These are phyloP conservation scores for Collybia nuda DNA, from an alignment of 768 basidiomycete species.

Conservation along the genomic window DNA sequence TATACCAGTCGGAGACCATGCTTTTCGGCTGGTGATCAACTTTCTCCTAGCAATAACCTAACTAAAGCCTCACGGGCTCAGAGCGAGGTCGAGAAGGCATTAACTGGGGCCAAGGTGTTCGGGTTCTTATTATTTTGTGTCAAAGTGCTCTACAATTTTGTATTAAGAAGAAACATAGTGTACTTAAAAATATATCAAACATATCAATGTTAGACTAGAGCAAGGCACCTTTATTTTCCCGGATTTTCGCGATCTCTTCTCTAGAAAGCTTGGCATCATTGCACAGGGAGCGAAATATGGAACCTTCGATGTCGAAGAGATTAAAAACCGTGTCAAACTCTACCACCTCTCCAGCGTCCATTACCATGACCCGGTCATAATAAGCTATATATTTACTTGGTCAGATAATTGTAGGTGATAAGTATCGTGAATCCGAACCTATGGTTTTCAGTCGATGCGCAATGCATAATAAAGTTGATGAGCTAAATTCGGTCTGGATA, in stretches of 20 bases:
- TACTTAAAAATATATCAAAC: too few relatives aligned
- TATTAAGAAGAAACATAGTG: too few relatives aligned
- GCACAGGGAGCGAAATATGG: slow-evolving; percentile 70
- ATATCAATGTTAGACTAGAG: too few relatives aligned
- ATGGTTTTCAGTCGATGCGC: slow-evolving; percentile 61
- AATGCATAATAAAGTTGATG: slow-evolving; percentile 55
- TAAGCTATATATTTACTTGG: slow-evolving; percentile 35
- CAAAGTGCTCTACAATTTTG: too few relatives aligned
- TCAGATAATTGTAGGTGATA: background rate
- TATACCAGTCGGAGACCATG: too few relatives aligned
- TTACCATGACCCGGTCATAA: slow-evolving; percentile 69
- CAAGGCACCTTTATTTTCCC: slow-evolving; percentile 24
- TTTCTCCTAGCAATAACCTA: too few relatives aligned
- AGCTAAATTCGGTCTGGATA: slow-evolving; percentile 58
- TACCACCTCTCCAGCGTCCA: slow-evolving; percentile 68
- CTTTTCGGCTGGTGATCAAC: too few relatives aligned
- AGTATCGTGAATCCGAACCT: slow-evolving; percentile 24
- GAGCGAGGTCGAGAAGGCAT: too few relatives aligned
- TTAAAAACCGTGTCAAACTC: slow-evolving; percentile 75
- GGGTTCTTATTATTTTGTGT: too few relatives aligned
- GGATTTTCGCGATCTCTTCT: slow-evolving; percentile 54
- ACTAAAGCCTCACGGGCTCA: too few relatives aligned
- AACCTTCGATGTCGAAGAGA: slow-evolving; percentile 56
- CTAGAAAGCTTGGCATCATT: slow-evolving; percentile 58
- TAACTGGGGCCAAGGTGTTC: too few relatives aligned